Evolutionary conservation across 768 basidiomycete species (phyloP).

Genomic region (Kwoniella pini): DNA sequence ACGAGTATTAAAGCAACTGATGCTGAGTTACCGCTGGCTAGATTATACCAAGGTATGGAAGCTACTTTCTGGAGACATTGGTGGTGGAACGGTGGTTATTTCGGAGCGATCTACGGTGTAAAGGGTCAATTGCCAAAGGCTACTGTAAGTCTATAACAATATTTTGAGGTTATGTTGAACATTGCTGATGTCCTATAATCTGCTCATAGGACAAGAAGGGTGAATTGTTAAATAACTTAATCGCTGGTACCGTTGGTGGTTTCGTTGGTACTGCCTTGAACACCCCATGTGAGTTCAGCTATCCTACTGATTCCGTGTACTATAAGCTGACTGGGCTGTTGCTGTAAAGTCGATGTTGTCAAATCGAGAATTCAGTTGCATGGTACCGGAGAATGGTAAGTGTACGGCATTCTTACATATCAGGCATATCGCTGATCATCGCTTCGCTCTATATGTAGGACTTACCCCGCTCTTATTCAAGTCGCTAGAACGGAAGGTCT

Average conservation of each 20-base stretch:
- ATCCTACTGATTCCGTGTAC: too few species aligned
- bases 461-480: conserved; percentile 69
- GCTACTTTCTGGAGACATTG: conserved; percentile 84
- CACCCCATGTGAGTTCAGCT: conserved; percentile 73
- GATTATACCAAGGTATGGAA: conserved; percentile 90
- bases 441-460: conserved; percentile 68
- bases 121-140: conserved; percentile 77
- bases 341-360: conserved; percentile 69
- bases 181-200: too few species aligned
- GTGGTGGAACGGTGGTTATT: conserved; percentile 77
- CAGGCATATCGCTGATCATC: too few species aligned
- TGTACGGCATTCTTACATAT: not conserved
- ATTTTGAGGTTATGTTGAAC: too few species aligned
- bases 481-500: conserved; percentile 56
- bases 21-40: not conserved
- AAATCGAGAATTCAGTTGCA: conserved; percentile 86
- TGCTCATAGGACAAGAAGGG: conserved; percentile 71
- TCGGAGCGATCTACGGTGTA: conserved; percentile 81
- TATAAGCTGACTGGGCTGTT: too few species aligned
- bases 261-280: conserved; percentile 76
- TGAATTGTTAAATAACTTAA: conserved; percentile 83
- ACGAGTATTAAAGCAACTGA: too few species aligned
- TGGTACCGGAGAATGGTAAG: conserved; percentile 47
- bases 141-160: conserved; percentile 71
- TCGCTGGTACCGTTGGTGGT: conserved; percentile 86